Conservation (phyloP, 768 basidiomycete genomes). For the Mycena galopus region DNA sequence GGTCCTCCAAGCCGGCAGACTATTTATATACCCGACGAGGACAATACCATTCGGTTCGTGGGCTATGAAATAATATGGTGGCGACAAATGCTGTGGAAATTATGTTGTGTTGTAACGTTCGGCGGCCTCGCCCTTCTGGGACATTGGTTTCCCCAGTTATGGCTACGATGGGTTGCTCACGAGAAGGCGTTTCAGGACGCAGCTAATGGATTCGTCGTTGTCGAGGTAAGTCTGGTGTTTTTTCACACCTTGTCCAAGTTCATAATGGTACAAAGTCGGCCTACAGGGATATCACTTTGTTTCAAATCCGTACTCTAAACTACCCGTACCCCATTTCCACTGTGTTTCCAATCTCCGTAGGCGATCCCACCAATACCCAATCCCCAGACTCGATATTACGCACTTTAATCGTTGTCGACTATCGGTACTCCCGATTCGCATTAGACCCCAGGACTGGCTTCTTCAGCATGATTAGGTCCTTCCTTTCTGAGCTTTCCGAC, state of each 20-base stretch:
- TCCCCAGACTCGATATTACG: slow-evolving; percentile 5
- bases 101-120: slow-evolving; percentile 73
- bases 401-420: slow-evolving; percentile 80
- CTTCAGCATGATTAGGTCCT: slow-evolving; percentile 84
- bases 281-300: slow-evolving; percentile 84
- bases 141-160: slow-evolving; percentile 93
- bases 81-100: slow-evolving; percentile 78
- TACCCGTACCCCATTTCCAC: slow-evolving; percentile 87
- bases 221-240: slow-evolving; percentile 76
- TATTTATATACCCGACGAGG: slow-evolving; percentile 90
- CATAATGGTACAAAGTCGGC: slow-evolving; percentile 72
- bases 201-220: slow-evolving; percentile 81
- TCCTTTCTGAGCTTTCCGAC: neutral
- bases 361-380: slow-evolving; percentile 40
- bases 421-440: slow-evolving; percentile 92
- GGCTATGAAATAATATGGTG: slow-evolving; percentile 81
- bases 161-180: slow-evolving; percentile 89
- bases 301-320: slow-evolving; percentile 73
- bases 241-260: slow-evolving; percentile 12
- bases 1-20: slow-evolving; percentile 91
- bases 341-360: slow-evolving; percentile 70
- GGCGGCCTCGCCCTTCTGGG: slow-evolving; percentile 87
- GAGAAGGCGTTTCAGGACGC: slow-evolving; percentile 87
- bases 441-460: slow-evolving; percentile 87
- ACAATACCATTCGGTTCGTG: slow-evolving; percentile 86